phyloP scores from a whole-genome alignment of 2,329 filamentous ascomycete species.

The Monilinia aucupariae region DNA sequence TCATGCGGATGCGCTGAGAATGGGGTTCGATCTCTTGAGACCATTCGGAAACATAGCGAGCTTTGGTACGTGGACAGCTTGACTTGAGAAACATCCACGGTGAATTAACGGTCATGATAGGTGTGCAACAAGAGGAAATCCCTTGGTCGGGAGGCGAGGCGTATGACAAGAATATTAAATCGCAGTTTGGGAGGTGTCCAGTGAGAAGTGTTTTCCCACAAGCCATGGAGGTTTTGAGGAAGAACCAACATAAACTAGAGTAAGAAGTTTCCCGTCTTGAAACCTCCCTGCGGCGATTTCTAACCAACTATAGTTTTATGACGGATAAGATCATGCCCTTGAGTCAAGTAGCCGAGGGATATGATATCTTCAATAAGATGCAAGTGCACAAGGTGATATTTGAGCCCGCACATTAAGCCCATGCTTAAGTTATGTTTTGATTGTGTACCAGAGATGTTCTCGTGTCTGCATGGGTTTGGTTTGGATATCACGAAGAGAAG shows the following conservation, averaged over 20 bases:
- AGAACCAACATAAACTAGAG: constrained; percentile 62
- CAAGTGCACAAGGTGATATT: constrained; percentile 71
- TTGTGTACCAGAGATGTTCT: neutral
- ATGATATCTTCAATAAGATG: constrained; percentile 67
- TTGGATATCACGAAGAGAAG: neutral
- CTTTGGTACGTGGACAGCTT: constrained; percentile 8
- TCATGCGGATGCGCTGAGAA: constrained; percentile 60
- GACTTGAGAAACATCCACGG: neutral
- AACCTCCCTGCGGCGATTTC: neutral
- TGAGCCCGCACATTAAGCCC: constrained; percentile 33
- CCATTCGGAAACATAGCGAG: constrained; percentile 65
- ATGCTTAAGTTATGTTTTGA: neutral
- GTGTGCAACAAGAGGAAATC: constrained; percentile 50
- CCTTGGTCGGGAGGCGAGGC: constrained; percentile 59
- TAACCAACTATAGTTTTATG: constrained; percentile 58
- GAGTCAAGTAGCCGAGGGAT: constrained; percentile 59
- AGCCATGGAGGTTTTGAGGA: constrained; percentile 58
- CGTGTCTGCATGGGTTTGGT: neutral
- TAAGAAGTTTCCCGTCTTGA: constrained; percentile 39
- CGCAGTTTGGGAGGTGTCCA: constrained; percentile 71
- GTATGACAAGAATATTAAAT: constrained; percentile 63
- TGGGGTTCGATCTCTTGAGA: constrained; percentile 64
- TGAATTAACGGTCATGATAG: neutral
- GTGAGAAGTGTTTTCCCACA: constrained; percentile 66
- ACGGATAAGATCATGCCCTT: constrained; percentile 70